phyloP scores from a whole-genome alignment of 441 rosid species.

The Corymbia citriodora region DNA sequence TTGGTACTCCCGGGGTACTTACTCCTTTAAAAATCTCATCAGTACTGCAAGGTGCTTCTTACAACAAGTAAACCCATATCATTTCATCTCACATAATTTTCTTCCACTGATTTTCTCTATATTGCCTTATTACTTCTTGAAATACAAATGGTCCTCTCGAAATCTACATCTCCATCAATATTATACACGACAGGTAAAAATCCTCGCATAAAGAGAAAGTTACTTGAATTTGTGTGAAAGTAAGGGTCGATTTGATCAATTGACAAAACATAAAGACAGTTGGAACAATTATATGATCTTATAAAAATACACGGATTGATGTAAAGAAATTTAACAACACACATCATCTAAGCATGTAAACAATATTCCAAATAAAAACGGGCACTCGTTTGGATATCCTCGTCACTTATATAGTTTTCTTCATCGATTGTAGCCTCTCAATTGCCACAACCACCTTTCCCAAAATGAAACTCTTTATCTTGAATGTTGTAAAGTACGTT shows the following conservation, averaged over 20 bases:
- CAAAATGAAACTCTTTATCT: background rate
- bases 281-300: background rate
- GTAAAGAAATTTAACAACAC: background rate
- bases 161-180: background rate
- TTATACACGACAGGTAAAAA: background rate
- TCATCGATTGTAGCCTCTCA: background rate
- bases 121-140: background rate
- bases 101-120: background rate
- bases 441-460: background rate
- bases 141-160: background rate
- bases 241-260: background rate
- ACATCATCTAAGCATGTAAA: background rate
- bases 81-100: background rate
- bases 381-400: background rate
- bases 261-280: background rate
- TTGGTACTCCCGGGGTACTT: too few species aligned
- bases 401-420: background rate
- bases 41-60: background rate
- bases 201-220: background rate
- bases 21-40: background rate
- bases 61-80: background rate
- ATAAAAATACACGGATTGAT: background rate
- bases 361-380: background rate
- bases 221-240: background rate
- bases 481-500: constrained; percentile 11